Evolutionary conservation across 2,329 filamentous ascomycete species (phyloP).

Genomic region (Lomentospora prolificans): DNA sequence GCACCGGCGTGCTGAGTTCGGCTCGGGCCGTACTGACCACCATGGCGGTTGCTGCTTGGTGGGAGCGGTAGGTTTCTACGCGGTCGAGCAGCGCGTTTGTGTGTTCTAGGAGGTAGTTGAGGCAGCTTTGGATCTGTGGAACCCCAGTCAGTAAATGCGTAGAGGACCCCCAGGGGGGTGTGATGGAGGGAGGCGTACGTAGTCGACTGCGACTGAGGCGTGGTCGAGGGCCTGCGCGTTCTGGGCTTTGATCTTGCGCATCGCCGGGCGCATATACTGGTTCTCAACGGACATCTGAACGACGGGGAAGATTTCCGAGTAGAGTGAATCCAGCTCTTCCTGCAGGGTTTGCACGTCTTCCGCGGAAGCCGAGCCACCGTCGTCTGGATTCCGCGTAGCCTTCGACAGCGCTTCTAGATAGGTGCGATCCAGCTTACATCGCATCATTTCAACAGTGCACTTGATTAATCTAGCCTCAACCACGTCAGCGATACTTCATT

Average conservation of each 20-base stretch:
- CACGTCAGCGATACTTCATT: no score
- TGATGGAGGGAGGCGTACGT: constrained; percentile 27
- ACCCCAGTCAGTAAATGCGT: no score
- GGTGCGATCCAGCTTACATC: constrained; percentile 44
- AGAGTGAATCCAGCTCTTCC: constrained; percentile 58
- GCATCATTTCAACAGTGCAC: constrained; percentile 43
- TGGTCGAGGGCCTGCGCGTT: constrained; percentile 33
- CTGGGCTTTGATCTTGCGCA: constrained; percentile 32
- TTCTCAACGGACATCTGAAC: constrained; percentile 63
- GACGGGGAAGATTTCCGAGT: constrained; percentile 59
- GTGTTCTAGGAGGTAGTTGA: constrained; percentile 40
- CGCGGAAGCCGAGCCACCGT: constrained; percentile 17
- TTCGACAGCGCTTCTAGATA: constrained; percentile 37
- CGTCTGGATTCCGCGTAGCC: constrained; percentile 16
- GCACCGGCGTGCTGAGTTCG: constrained; percentile 26
- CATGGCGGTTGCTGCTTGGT: constrained; percentile 28
- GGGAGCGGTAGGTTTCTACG: constrained; percentile 34
- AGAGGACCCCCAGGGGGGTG: no score
- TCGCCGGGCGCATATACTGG: constrained; percentile 53
- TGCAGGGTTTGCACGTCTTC: constrained; percentile 42
- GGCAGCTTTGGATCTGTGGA: constrained; percentile 38
- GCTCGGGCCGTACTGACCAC: constrained; percentile 32
- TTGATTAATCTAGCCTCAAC: constrained; percentile 47
- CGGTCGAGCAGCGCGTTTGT: constrained; percentile 30
- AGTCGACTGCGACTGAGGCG: constrained; percentile 37